phyloP scores from a whole-genome alignment of 805 yeast genomes.

The Yarrowia hollandica region DNA sequence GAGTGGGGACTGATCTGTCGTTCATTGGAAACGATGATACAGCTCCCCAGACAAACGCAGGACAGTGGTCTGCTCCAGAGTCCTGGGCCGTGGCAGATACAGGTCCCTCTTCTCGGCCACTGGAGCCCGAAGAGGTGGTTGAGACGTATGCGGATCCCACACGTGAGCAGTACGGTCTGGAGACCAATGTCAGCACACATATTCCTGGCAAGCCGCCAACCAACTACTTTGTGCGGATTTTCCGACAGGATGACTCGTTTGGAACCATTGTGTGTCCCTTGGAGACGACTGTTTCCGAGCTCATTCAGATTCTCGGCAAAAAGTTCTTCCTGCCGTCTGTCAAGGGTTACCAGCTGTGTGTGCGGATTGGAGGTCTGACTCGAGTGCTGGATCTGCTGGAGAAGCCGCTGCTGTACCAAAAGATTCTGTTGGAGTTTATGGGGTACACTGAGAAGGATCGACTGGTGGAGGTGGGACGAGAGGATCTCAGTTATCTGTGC shows the following conservation, averaged over 20 bases:
- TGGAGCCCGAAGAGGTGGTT: slow-evolving; percentile 20
- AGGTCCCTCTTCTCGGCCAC: background rate
- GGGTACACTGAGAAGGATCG: slow-evolving; percentile 82
- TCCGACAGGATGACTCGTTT: slow-evolving; percentile 79
- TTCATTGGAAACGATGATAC: slow-evolving; percentile 25
- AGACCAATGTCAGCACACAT: slow-evolving; percentile 6
- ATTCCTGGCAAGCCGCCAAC: slow-evolving; percentile 27
- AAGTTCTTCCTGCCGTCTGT: slow-evolving; percentile 72
- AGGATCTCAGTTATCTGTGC: slow-evolving; percentile 78
- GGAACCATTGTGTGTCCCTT: slow-evolving; percentile 79
- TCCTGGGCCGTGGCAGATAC: slow-evolving; percentile 36
- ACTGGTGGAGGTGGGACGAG: slow-evolving; percentile 74
- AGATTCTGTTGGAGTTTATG: slow-evolving; percentile 65
- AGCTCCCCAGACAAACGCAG: slow-evolving; percentile 15
- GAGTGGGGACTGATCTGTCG: slow-evolving; percentile 32
- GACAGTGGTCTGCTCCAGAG: slow-evolving; percentile 37
- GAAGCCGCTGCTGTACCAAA: slow-evolving; percentile 74
- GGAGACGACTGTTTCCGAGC: slow-evolving; percentile 72
- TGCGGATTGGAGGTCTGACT: slow-evolving; percentile 72
- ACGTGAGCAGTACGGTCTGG: slow-evolving; percentile 23
- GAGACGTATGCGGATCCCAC: slow-evolving; percentile 20
- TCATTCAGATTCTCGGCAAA: slow-evolving; percentile 67
- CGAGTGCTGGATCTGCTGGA: slow-evolving; percentile 72
- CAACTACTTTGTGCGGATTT: slow-evolving; percentile 56
- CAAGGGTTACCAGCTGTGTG: slow-evolving; percentile 72